Base-by-base conservation (phyloP, 768 basidiomycete species). In the Lentinula boryana region DNA sequence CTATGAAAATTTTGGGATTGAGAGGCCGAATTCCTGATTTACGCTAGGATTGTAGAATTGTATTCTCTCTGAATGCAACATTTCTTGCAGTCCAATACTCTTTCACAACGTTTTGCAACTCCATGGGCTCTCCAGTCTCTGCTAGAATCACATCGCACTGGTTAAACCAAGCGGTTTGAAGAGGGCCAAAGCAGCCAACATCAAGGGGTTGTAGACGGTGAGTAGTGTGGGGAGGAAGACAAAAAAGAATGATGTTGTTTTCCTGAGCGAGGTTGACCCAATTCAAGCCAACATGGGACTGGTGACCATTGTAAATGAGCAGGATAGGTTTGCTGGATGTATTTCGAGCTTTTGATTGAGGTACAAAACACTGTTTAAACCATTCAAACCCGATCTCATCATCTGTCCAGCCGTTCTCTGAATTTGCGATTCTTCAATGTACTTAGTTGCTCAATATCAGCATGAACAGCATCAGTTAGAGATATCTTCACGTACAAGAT, bases 231-330 rank as follows among this genome's bases (percentile, higher is more conserved):
- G 73, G 62, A 3, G 71, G 73, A 21, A 75, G 65, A 41, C 58
- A 65, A 40, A 67, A 63, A 7, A 75, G 38, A 5, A 64, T n/a
- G 41, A 75, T 67, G 40, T 68, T 64, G 46, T 71, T 58, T 35
- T 63, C 48, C 4, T 60, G 32, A 2, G 74, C 77, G 2, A 23
- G 71, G 56, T 15, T 68, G 46, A n/a, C 64, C 58, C 40, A 78
- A 66, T 1, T 62, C 21, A 0, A 61, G 32, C 0, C 67, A 70
- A 36, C 62, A 64, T 82, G 80, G 0, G 78, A 81, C 38, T 69
- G 71, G 67, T 82, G 80, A 1, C 79, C 77, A 70, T 81, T 74
- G 18, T 69, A 70, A 27, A 79, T 72, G 21, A 82, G 74, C 0
- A 80, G 59, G 36, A 78, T 74, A 6, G 64, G 66, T n/a, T 71